phyloP scores from a whole-genome alignment of 768 basidiomycete genomes.

The Calocybe cyanea region DNA sequence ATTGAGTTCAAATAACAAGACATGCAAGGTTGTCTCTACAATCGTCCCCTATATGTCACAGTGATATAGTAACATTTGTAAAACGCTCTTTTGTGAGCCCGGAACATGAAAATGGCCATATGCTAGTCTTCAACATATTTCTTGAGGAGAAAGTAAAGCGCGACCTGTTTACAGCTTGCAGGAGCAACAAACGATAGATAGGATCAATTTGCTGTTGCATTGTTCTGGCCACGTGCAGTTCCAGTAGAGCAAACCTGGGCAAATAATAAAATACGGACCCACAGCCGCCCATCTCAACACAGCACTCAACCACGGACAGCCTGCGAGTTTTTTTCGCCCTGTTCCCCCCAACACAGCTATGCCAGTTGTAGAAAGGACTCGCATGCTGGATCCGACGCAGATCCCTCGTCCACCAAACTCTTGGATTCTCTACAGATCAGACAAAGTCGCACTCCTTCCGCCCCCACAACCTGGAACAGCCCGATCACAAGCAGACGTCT shows the following conservation, averaged over 20 bases:
- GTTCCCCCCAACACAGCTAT: neutral
- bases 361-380: slow-evolving; percentile 11
- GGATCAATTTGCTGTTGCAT: too few species aligned
- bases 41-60: too few species aligned
- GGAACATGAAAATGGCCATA: too few species aligned
- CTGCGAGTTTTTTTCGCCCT: neutral
- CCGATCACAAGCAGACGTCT: slow-evolving; percentile 59
- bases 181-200: too few species aligned
- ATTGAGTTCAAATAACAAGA: too few species aligned
- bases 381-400: slow-evolving; percentile 18
- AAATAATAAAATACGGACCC: slow-evolving; percentile 28
- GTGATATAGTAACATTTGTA: too few species aligned
- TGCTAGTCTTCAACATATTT: too few species aligned
- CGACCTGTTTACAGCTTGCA: too few species aligned
- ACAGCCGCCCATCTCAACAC: slow-evolving; percentile 14
- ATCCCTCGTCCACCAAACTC: slow-evolving; percentile 74
- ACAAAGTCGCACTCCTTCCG: slow-evolving; percentile 44
- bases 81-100: too few species aligned
- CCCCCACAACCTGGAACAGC: slow-evolving; percentile 28
- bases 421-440: slow-evolving; percentile 78
- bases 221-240: slow-evolving; percentile 8
- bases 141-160: too few species aligned
- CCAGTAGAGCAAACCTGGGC: slow-evolving; percentile 15
- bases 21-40: too few species aligned
- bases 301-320: neutral